Conservation (phyloP, 768 basidiomycete species). For the Pilatotrama ljubarskyi region DNA sequence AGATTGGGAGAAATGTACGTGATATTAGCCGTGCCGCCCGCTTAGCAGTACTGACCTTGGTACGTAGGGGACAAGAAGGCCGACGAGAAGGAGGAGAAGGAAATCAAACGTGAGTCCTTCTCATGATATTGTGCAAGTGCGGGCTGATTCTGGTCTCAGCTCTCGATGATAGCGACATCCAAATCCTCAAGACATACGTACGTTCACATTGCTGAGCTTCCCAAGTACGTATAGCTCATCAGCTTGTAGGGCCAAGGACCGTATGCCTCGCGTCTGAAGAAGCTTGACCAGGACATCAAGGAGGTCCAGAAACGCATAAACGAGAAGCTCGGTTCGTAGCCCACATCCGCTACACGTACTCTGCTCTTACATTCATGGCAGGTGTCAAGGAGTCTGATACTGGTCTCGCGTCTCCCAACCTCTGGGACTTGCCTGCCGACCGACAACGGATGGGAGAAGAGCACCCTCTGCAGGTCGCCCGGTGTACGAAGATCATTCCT, state of each 20-base stretch:
- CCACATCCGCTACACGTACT: not conserved
- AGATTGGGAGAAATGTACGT: constrained; percentile 97
- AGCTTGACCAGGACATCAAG: constrained; percentile 89
- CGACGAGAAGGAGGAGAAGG: constrained; percentile 89
- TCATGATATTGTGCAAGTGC: not conserved
- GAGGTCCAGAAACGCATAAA: constrained; percentile 97
- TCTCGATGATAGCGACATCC: constrained; percentile 97
- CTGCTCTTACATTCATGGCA: constrained; percentile 30
- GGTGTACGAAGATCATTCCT: constrained; percentile 98
- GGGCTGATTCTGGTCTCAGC: constrained; percentile 45
- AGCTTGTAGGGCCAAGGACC: constrained; percentile 89
- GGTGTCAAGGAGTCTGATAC: constrained; percentile 99
- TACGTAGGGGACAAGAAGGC: constrained; percentile 76
- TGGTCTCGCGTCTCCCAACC: constrained; percentile 91
- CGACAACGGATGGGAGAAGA: constrained; percentile 88
- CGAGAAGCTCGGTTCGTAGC: constrained; percentile 82
- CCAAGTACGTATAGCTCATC: not conserved
- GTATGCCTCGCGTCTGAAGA: constrained; percentile 86
- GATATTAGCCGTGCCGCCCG: not conserved
- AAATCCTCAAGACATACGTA: constrained; percentile 98
- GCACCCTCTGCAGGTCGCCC: constrained; percentile 93
- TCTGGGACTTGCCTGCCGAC: constrained; percentile 97
- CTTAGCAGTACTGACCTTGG: constrained; percentile 6
- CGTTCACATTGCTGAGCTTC: constrained; percentile 28
- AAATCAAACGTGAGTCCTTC: constrained; percentile 52